Percentiles rank a stretch among this genome's conserved stretches.
Evolutionary conservation across 2,329 filamentous ascomycete genomes (phyloP).

Genomic region (Colletotrichum orchidophilum): DNA sequence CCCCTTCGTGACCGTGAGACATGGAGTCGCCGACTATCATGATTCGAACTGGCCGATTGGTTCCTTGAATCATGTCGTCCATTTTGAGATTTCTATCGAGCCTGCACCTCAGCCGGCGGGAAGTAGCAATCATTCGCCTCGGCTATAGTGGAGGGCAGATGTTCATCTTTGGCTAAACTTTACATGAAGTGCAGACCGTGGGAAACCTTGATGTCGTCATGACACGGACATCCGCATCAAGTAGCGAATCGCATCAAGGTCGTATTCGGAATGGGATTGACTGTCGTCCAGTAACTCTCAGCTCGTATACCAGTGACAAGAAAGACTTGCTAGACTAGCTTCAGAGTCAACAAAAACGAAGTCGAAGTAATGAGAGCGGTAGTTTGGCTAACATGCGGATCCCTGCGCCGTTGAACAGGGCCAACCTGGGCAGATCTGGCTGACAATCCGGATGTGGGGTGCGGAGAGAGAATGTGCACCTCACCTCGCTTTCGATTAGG

Average conservation of each 20-base stretch:
- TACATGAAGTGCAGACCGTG: not conserved
- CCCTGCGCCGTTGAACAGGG: not conserved
- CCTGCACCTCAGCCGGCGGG: not conserved
- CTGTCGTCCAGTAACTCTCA: not conserved
- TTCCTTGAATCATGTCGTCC: not conserved
- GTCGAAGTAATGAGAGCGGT: too few species aligned
- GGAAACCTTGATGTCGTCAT: not conserved
- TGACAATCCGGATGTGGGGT: not conserved
- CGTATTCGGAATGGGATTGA: not conserved
- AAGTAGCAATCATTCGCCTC: not conserved
- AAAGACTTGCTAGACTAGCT: not conserved
- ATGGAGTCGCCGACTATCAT: constrained; percentile 52
- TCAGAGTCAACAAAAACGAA: not conserved
- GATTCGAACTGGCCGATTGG: constrained; percentile 31
- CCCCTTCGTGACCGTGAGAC: constrained; percentile 48
- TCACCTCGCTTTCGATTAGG: not conserved
- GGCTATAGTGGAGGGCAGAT: not conserved
- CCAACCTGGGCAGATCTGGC: not conserved
- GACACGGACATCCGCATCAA: not conserved
- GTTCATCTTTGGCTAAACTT: not conserved
- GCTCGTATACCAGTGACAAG: not conserved
- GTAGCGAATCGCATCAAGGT: not conserved
- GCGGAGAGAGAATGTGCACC: not conserved
- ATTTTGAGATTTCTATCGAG: not conserved
- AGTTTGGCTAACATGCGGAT: not conserved